Evolutionary conservation across 768 basidiomycete species (phyloP).

Genomic region (Trametopsis cervina): DNA sequence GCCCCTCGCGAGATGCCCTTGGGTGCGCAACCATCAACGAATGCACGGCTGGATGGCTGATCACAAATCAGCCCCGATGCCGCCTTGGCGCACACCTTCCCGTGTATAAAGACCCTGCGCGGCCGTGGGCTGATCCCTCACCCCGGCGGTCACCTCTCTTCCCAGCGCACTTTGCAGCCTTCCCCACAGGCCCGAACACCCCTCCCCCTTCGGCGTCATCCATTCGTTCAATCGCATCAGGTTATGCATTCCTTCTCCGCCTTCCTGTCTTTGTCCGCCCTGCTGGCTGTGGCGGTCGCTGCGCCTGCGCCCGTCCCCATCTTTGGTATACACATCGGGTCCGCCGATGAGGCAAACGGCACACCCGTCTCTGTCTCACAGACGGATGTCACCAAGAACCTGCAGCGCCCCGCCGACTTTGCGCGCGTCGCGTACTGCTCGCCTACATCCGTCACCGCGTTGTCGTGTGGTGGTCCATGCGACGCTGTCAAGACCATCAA

Average conservation of each 20-base stretch:
- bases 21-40: too few relatives aligned
- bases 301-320: constrained; percentile 14
- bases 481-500: constrained; percentile 18
- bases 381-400: constrained; percentile 11
- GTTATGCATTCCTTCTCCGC: constrained; percentile 2
- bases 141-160: too few relatives aligned
- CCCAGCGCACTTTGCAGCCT: too few relatives aligned
- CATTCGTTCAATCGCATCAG: too few relatives aligned
- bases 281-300: constrained; percentile 6
- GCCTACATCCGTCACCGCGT: constrained; percentile 10
- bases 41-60: too few relatives aligned
- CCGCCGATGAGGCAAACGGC: constrained; percentile 7
- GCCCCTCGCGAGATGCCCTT: too few relatives aligned
- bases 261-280: neutral
- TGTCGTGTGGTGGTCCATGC: constrained; percentile 23
- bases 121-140: too few relatives aligned
- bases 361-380: constrained; percentile 15
- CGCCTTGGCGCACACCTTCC: too few relatives aligned
- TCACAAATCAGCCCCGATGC: too few relatives aligned
- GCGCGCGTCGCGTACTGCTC: constrained; percentile 23
- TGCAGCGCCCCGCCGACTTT: constrained; percentile 20
- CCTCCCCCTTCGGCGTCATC: too few relatives aligned
- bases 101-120: too few relatives aligned
- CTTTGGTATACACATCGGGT: constrained; percentile 17
- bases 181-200: too few relatives aligned